These are phyloP conservation scores for Populus nigra DNA, from an alignment of 345 rosid genomes.

Conservation along the genomic window DNA sequence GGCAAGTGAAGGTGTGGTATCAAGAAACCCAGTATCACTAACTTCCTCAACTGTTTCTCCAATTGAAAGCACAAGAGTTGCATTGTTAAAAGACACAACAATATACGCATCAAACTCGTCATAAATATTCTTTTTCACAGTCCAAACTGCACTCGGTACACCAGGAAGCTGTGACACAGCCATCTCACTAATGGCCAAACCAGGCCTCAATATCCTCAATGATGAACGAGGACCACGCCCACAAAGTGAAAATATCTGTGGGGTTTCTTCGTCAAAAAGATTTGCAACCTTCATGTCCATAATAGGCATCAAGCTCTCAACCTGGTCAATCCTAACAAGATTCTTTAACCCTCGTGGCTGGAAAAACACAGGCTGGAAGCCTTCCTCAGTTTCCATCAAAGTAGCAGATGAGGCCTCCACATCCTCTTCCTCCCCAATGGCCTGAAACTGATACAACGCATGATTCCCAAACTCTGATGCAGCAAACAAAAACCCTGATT, in stretches of 20 bases:
- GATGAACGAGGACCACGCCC: slow-evolving; percentile 98
- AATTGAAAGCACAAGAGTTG: slow-evolving; percentile 94
- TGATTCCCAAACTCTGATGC: slow-evolving; percentile 98
- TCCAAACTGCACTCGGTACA: slow-evolving; percentile 98
- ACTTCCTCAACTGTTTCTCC: slow-evolving; percentile 99
- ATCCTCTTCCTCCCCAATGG: slow-evolving; percentile 86
- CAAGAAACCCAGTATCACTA: slow-evolving; percentile 94
- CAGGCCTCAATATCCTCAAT: slow-evolving; percentile 84
- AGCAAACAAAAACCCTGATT: slow-evolving; percentile 80
- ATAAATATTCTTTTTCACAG: slow-evolving; percentile 79
- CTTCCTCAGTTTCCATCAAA: slow-evolving; percentile 94
- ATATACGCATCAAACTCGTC: slow-evolving; percentile 98
- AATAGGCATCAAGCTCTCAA: slow-evolving; percentile 94
- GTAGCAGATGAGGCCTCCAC: slow-evolving; percentile 88
- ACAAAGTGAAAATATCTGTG: slow-evolving; percentile 86
- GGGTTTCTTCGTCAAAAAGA: slow-evolving; percentile 96
- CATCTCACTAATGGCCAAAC: slow-evolving; percentile 95
- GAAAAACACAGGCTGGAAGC: slow-evolving; percentile 91
- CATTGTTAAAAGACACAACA: slow-evolving; percentile 93
- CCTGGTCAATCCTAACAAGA: slow-evolving; percentile 93
- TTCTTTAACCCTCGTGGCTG: slow-evolving; percentile 90
- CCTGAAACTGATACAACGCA: slow-evolving; percentile 88
- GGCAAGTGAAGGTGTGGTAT: slow-evolving; percentile 90
- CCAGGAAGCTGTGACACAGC: slow-evolving; percentile 99
- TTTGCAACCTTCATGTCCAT: slow-evolving; percentile 93